A percentile compares a stretch with the other conserved stretches of the same genome.
phyloP scores from a whole-genome alignment of 1,284 basidiomycete genomes.

The Microbotryum lychnidis-dioicae region DNA sequence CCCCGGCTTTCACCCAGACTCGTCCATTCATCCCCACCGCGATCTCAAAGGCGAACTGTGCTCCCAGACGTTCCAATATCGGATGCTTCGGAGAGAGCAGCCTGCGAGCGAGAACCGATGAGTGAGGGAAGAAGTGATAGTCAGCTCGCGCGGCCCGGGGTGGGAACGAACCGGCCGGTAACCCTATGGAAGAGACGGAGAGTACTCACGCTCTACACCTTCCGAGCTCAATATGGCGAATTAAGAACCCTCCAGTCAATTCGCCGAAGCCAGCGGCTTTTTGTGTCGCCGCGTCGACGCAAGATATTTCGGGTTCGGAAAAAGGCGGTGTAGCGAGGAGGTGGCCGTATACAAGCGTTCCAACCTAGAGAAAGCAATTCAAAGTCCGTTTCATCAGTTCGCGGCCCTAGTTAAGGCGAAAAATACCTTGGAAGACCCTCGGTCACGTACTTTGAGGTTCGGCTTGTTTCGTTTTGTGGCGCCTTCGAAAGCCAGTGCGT shows the following conservation, averaged over 20 bases:
- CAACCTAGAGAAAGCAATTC: conserved; percentile 50
- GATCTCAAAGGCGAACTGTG: conserved; percentile 62
- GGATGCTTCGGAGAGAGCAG: conserved; percentile 65
- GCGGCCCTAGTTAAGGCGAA: not conserved
- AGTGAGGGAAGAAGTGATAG: not conserved
- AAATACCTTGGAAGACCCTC: not conserved
- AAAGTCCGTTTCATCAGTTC: too few species aligned
- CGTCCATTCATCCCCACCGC: conserved; percentile 74
- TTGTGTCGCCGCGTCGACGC: conserved; percentile 72
- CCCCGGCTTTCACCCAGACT: conserved; percentile 66
- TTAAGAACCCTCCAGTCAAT: conserved; percentile 65
- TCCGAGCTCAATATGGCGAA: conserved; percentile 49
- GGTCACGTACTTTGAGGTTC: conserved; percentile 58
- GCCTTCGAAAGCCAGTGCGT: conserved; percentile 74
- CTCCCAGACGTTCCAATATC: conserved; percentile 61
- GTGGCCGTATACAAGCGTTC: conserved; percentile 68
- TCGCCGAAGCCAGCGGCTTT: conserved; percentile 78
- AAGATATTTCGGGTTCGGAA: conserved; percentile 81
- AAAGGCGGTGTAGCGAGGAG: conserved; percentile 77
- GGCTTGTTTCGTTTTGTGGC: conserved; percentile 76
- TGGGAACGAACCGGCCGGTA: too few species aligned
- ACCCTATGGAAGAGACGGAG: not conserved
- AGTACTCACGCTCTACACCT: conserved; percentile 65
- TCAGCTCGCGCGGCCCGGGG: not conserved
- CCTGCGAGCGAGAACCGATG: conserved; percentile 41